These are phyloP conservation scores for Ophioceras dolichostomum DNA, from an alignment of 2,329 filamentous ascomycete species.

Conservation along the genomic window DNA sequence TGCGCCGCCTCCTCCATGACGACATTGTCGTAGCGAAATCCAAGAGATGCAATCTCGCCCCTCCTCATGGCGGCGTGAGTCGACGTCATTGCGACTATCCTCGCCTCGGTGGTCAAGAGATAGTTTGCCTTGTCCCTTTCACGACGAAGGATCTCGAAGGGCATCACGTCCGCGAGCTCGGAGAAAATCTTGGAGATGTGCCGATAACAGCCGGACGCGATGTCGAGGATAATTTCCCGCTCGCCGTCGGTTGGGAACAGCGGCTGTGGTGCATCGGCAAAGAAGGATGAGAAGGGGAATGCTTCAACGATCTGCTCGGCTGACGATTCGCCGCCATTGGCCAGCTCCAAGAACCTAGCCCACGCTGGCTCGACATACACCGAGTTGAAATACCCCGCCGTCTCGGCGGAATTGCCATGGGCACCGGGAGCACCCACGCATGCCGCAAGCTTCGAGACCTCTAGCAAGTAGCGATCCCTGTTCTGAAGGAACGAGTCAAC, in stretches of 20 bases:
- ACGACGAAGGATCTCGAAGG: slow-evolving; percentile 84
- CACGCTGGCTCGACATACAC: slow-evolving; percentile 85
- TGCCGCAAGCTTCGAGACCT: slow-evolving; percentile 75
- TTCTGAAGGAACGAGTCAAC: slow-evolving; percentile 94
- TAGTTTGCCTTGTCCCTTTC: slow-evolving; percentile 94
- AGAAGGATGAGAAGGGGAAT: slow-evolving; percentile 86
- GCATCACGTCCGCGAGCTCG: slow-evolving; percentile 83
- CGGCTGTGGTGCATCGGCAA: slow-evolving; percentile 75
- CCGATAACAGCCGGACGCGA: slow-evolving; percentile 72
- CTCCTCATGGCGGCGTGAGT: slow-evolving; percentile 94
- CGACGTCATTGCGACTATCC: slow-evolving; percentile 96
- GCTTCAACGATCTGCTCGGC: slow-evolving; percentile 51
- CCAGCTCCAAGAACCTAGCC: slow-evolving; percentile 66
- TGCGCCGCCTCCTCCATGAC: slow-evolving; percentile 98
- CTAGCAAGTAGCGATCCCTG: slow-evolving; percentile 61
- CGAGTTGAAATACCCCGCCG: slow-evolving; percentile 88
- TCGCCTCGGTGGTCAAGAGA: slow-evolving; percentile 86
- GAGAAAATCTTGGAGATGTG: slow-evolving; percentile 87
- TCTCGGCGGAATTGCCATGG: slow-evolving; percentile 94
- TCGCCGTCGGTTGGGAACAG: slow-evolving; percentile 59
- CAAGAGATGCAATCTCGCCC: slow-evolving; percentile 79
- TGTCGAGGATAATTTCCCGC: slow-evolving; percentile 57
- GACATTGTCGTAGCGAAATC: slow-evolving; percentile 95
- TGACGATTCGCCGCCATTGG: slow-evolving; percentile 42
- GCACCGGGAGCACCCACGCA: slow-evolving; percentile 82